A percentile compares a stretch with the other conserved stretches of the same genome.
These are phyloP conservation scores for Boletus fagicola DNA, from an alignment of 768 basidiomycete genomes.

Conservation along the genomic window DNA sequence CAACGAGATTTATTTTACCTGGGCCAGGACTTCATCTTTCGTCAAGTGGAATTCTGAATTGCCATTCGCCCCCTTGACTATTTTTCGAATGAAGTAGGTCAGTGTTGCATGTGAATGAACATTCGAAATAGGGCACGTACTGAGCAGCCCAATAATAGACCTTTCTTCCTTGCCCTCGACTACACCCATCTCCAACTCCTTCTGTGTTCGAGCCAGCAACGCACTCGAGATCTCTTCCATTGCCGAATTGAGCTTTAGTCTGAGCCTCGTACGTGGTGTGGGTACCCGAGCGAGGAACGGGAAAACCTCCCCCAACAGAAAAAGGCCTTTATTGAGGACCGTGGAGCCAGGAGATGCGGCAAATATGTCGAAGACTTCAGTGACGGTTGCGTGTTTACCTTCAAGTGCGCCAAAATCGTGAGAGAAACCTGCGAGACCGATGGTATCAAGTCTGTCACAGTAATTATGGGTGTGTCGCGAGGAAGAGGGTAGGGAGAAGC, in stretches of 20 bases:
- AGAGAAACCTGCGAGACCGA: background rate
- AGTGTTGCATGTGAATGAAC: constrained; percentile 7
- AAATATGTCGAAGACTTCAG: constrained; percentile 41
- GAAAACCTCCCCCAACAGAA: constrained; percentile 38
- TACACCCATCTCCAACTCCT: constrained; percentile 28
- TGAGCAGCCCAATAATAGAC: constrained; percentile 28
- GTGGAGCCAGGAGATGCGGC: constrained; percentile 16
- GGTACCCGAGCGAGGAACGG: constrained; percentile 39
- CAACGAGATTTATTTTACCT: constrained; percentile 10
- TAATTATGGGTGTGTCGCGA: background rate
- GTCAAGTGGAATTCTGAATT: constrained; percentile 28
- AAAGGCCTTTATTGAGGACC: constrained; percentile 28
- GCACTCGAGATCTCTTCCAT: constrained; percentile 40
- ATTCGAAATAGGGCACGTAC: constrained; percentile 14
- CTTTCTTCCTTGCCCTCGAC: constrained; percentile 20
- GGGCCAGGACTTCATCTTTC: constrained; percentile 29
- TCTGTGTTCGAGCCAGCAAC: constrained; percentile 36
- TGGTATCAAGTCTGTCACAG: background rate
- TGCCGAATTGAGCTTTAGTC: constrained; percentile 33
- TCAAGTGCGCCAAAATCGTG: constrained; percentile 54
- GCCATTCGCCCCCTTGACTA: constrained; percentile 37
- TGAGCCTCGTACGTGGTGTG: constrained; percentile 30
- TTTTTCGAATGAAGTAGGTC: background rate
- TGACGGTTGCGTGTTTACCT: constrained; percentile 43
- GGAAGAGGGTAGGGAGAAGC: background rate